Evolutionary conservation across 805 yeast species (phyloP).

Genomic region (Blastobotrys parvus): DNA sequence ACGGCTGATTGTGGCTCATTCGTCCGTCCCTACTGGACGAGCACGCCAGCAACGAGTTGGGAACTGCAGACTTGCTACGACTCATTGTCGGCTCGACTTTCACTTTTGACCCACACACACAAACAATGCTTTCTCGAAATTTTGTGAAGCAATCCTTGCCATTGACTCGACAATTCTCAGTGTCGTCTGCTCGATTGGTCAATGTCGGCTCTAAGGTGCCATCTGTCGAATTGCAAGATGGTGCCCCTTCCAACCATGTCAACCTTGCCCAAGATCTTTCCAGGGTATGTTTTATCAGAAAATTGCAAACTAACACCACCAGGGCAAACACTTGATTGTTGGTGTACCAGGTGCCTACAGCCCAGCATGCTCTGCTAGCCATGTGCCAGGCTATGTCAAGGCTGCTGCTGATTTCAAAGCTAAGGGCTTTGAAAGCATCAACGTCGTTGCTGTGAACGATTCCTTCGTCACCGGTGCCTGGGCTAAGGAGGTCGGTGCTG

Average conservation of each 20-base stretch:
- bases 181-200: conserved; percentile 27
- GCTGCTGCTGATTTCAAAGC: conserved; percentile 43
- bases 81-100: too few relatives aligned
- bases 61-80: too few relatives aligned
- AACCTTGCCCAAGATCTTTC: conserved; percentile 43
- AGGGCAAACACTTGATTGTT: conserved; percentile 47
- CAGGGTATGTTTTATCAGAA: conserved; percentile 4
- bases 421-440: conserved; percentile 58
- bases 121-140: neutral
- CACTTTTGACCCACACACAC: too few relatives aligned
- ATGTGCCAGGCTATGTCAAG: conserved; percentile 65
- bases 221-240: conserved; percentile 42
- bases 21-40: too few relatives aligned
- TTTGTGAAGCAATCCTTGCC: neutral
- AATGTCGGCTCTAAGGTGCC: conserved; percentile 58
- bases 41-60: too few relatives aligned
- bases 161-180: conserved; percentile 13
- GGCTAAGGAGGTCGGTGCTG: conserved; percentile 38
- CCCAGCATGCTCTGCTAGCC: conserved; percentile 66
- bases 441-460: conserved; percentile 76
- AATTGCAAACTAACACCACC: neutral
- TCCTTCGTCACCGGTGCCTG: conserved; percentile 80
- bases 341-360: conserved; percentile 76
- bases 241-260: conserved; percentile 56
- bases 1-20: too few relatives aligned